Conservation (phyloP, 2,329 filamentous ascomycete genomes). For the Claviceps monticola region DNA sequence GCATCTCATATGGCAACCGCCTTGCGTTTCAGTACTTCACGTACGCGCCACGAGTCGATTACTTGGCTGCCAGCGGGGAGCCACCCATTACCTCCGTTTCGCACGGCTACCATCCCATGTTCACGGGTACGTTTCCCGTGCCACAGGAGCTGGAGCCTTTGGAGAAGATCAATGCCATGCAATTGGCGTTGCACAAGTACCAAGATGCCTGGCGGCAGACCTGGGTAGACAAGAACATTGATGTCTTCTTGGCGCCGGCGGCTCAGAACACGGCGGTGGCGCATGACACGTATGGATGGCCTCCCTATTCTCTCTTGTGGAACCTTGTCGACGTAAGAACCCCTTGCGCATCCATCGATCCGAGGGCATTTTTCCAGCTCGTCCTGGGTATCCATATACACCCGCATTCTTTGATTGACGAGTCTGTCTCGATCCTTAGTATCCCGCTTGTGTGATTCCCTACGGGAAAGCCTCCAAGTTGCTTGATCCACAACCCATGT, state of each 20-base stretch:
- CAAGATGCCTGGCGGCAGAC: slow-evolving; percentile 25
- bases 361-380: neutral
- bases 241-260: slow-evolving; percentile 34
- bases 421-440: slow-evolving; percentile 18
- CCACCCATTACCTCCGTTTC: neutral
- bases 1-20: slow-evolving; percentile 5
- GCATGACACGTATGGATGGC: slow-evolving; percentile 35
- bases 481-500: slow-evolving; percentile 4
- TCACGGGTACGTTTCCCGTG: neutral
- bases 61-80: neutral
- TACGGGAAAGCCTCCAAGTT: slow-evolving; percentile 21
- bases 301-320: slow-evolving; percentile 32
- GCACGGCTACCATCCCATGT: neutral
- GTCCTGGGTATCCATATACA: no score
- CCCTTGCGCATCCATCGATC: neutral
- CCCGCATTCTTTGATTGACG: neutral
- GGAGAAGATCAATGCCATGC: slow-evolving; percentile 18
- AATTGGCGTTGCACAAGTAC: slow-evolving; percentile 14
- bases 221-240: slow-evolving; percentile 29
- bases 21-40: slow-evolving; percentile 4
- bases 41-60: neutral
- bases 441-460: slow-evolving; percentile 35
- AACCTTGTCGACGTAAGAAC: slow-evolving; percentile 34
- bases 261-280: slow-evolving; percentile 35
- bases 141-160: slow-evolving; percentile 15